Conservation (phyloP, 345 rosid species). For the Psidium friedrichsthalianum region DNA sequence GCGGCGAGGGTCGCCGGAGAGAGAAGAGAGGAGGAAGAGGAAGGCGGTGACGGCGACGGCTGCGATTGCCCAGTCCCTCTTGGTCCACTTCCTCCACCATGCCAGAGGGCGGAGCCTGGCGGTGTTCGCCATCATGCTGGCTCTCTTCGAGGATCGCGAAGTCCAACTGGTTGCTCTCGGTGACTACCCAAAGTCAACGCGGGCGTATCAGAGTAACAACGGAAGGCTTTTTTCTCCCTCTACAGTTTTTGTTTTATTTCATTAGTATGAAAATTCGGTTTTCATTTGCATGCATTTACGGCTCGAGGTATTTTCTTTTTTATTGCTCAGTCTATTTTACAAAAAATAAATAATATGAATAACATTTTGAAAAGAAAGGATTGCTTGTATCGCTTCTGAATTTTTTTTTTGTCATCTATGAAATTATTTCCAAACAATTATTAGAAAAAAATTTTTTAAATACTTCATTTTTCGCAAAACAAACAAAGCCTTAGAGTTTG, state of each 20-base stretch:
- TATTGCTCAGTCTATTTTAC: too few relatives aligned
- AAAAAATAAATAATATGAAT: too few relatives aligned
- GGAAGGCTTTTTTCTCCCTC: neutral
- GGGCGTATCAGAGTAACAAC: neutral
- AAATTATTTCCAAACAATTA: too few relatives aligned
- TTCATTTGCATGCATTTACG: neutral
- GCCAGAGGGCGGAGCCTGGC: conserved; percentile 17
- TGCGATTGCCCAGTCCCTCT: conserved; percentile 39
- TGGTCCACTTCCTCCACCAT: conserved; percentile 30
- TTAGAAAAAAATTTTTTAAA: too few relatives aligned
- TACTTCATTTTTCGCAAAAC: too few relatives aligned
- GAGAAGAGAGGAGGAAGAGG: conserved; percentile 12
- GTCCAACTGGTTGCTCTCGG: neutral
- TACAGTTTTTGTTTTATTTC: neutral
- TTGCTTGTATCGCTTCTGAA: too few relatives aligned
- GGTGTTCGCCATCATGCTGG: neutral
- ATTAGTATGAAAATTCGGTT: neutral
- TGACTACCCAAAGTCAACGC: neutral
- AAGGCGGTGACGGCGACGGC: conserved; percentile 17
- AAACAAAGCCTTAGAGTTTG: too few relatives aligned
- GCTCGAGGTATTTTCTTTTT: too few relatives aligned
- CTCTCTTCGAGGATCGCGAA: neutral
- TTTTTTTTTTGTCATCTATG: too few relatives aligned
- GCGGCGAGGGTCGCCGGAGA: conserved; percentile 16
- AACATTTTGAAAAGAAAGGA: too few relatives aligned